phyloP scores from a whole-genome alignment of 768 basidiomycete species.

The Rhizopogon sp. region DNA sequence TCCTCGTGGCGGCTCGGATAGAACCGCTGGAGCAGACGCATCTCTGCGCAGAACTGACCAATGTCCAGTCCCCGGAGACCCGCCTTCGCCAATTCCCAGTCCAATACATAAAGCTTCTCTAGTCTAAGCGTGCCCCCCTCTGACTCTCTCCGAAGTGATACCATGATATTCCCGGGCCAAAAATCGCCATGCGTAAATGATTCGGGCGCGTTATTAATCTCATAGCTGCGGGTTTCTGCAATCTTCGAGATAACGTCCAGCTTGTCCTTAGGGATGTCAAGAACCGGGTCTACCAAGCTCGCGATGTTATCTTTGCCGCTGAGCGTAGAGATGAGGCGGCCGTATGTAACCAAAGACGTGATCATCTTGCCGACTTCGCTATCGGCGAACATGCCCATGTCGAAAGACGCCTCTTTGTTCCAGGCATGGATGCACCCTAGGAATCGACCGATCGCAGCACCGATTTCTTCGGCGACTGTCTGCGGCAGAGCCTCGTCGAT shows the following conservation, averaged over 20 bases:
- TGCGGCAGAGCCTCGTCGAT: constrained; percentile 27
- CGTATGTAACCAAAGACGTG: constrained; percentile 39
- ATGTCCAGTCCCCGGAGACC: constrained; percentile 57
- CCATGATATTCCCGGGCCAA: constrained; percentile 66
- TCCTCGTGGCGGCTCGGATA: constrained; percentile 33
- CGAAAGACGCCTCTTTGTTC: constrained; percentile 27
- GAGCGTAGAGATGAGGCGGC: constrained; percentile 36
- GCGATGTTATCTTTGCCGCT: constrained; percentile 25
- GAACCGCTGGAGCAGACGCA: constrained; percentile 46
- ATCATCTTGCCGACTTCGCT: constrained; percentile 38
- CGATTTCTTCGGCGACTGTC: constrained; percentile 38
- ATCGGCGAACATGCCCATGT: constrained; percentile 34
- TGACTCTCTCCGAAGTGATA: constrained; percentile 29
- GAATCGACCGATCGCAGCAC: constrained; percentile 49
- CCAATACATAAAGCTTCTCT: constrained; percentile 44
- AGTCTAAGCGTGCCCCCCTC: constrained; percentile 24
- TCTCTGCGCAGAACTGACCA: constrained; percentile 61
- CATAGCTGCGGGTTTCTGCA: constrained; percentile 22
- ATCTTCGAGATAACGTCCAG: constrained; percentile 30
- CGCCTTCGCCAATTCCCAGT: constrained; percentile 61
- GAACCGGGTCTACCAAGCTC: constrained; percentile 35
- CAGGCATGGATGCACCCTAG: constrained; percentile 47
- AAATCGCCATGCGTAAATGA: constrained; percentile 51
- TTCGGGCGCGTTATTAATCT: constrained; percentile 28
- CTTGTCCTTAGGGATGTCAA: constrained; percentile 33